Conservation (phyloP, 345 rosid species). For the Sapria himalayana region DNA sequence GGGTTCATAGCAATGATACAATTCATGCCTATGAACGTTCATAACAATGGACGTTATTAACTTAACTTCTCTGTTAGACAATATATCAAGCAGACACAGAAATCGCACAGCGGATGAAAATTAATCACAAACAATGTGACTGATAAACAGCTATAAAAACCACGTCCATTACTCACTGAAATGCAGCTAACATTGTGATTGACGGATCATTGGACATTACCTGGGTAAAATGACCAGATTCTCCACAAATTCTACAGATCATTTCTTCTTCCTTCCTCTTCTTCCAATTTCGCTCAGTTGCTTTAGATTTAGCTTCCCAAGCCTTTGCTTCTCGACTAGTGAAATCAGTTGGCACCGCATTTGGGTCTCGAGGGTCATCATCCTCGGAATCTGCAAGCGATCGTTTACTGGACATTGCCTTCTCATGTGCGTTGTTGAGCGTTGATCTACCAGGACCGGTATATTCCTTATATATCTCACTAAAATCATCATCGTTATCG, state of each 20-base stretch:
- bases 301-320: slow-evolving; percentile 98
- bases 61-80: too few species aligned
- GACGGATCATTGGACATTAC: slow-evolving; percentile 12
- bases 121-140: too few species aligned
- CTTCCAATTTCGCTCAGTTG: slow-evolving; percentile 97
- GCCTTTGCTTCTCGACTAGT: slow-evolving; percentile 96
- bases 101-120: too few species aligned
- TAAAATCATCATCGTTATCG: slow-evolving; percentile 78
- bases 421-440: slow-evolving; percentile 23
- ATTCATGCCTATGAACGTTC: too few species aligned
- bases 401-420: slow-evolving; percentile 25
- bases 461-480: slow-evolving; percentile 88
- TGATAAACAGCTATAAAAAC: neutral
- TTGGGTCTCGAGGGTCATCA: slow-evolving; percentile 64
- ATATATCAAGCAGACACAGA: too few species aligned
- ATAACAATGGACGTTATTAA: too few species aligned
- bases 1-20: too few species aligned
- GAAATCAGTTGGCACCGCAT: slow-evolving; percentile 95
- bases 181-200: too few species aligned
- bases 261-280: slow-evolving; percentile 97
- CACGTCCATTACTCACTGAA: neutral
- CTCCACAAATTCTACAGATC: slow-evolving; percentile 93
- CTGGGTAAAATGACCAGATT: slow-evolving; percentile 98
- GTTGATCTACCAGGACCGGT: slow-evolving; percentile 53
- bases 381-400: slow-evolving; percentile 48